Evolutionary conservation across 768 basidiomycete genomes (phyloP).

Genomic region (Boletus rex-veris): DNA sequence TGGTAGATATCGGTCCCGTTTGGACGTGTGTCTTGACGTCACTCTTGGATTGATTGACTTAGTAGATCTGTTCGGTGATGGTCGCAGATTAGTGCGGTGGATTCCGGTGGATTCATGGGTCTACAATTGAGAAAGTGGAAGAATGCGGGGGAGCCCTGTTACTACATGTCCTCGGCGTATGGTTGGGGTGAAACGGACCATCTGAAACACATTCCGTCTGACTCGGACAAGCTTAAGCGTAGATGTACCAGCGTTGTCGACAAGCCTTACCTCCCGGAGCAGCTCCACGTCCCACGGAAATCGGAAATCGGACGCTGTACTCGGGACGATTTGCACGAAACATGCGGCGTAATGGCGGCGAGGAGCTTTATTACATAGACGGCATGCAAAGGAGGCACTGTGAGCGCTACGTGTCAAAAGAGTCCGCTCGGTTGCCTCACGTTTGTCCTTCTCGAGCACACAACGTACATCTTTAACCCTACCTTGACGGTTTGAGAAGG

Average conservation of each 20-base stretch:
- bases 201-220: background rate
- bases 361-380: too few species aligned
- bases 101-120: background rate
- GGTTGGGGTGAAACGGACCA: background rate
- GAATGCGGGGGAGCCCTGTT: background rate
- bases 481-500: background rate
- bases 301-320: background rate
- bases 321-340: background rate
- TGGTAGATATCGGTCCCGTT: slow-evolving; percentile 21
- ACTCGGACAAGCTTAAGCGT: background rate
- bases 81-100: background rate
- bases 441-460: background rate
- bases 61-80: background rate
- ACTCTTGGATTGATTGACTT: background rate
- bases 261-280: too few species aligned
- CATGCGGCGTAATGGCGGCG: background rate
- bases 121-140: background rate
- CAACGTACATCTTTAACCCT: background rate
- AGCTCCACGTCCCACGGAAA: background rate
- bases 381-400: too few species aligned
- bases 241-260: background rate
- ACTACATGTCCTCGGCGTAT: too few species aligned
- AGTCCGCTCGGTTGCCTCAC: background rate
- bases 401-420: background rate
- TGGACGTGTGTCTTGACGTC: background rate